Conservation (phyloP, 345 rosid species). For the Populus davidiana region DNA sequence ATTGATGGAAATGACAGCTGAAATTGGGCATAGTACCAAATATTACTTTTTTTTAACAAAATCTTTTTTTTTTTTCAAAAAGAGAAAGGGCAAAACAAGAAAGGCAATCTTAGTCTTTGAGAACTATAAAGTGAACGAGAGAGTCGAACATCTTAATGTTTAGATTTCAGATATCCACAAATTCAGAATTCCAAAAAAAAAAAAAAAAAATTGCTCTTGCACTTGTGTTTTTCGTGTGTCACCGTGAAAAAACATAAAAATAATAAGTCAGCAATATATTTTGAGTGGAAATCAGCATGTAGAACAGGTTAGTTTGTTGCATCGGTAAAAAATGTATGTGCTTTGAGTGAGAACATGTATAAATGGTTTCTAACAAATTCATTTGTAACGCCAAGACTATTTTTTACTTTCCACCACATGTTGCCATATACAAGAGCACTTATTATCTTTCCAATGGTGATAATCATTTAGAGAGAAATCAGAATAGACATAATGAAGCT, state of each 20-base stretch:
- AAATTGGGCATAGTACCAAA: background rate
- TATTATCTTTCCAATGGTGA: background rate
- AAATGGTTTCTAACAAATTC: background rate
- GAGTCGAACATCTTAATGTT: no score
- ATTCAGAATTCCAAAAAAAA: no score
- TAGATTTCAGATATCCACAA: no score
- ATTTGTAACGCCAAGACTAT: background rate
- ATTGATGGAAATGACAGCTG: background rate
- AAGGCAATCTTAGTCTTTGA: no score
- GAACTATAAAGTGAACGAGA: no score
- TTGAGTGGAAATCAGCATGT: background rate
- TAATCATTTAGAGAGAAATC: background rate
- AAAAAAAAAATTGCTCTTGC: background rate
- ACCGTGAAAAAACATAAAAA: background rate
- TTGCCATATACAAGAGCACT: background rate
- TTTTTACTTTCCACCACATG: background rate
- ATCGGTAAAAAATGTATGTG: background rate
- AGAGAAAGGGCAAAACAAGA: no score
- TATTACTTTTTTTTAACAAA: no score
- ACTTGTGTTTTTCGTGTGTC: background rate
- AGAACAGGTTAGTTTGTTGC: background rate
- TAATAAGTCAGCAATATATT: background rate
- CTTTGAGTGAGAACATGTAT: background rate
- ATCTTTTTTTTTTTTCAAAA: no score
- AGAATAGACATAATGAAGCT: background rate